Evolutionary conservation across 768 basidiomycete genomes (phyloP).

Genomic region (Boletus tomentosulus): DNA sequence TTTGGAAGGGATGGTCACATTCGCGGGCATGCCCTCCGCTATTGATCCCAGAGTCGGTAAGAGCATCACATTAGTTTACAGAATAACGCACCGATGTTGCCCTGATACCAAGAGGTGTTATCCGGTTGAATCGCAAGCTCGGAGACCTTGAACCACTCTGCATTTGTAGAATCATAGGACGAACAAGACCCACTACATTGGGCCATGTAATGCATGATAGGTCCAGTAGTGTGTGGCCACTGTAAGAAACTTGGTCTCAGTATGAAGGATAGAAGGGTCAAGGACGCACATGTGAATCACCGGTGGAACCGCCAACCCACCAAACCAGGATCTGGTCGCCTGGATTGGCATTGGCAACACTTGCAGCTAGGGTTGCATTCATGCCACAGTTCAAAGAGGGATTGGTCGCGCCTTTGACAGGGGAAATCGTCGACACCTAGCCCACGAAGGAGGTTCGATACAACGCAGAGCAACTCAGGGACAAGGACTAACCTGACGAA

Average conservation of each 20-base stretch:
- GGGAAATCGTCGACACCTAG: slow-evolving; percentile 36
- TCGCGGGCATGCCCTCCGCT: slow-evolving; percentile 38
- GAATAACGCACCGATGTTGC: slow-evolving; percentile 41
- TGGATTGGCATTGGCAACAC: slow-evolving; percentile 54
- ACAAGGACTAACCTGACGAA: slow-evolving; percentile 36
- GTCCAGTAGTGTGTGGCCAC: slow-evolving; percentile 60
- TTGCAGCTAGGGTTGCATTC: slow-evolving; percentile 44
- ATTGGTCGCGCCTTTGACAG: slow-evolving; percentile 56
- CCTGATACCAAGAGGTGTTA: slow-evolving; percentile 45
- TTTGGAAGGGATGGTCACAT: slow-evolving; percentile 43
- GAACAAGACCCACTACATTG: slow-evolving; percentile 54
- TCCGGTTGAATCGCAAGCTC: slow-evolving; percentile 41
- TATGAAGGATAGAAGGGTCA: not conserved
- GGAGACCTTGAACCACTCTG: slow-evolving; percentile 73
- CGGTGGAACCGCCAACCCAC: slow-evolving; percentile 47
- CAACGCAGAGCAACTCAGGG: not conserved
- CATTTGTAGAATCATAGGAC: slow-evolving; percentile 51
- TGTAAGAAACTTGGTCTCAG: slow-evolving; percentile 10
- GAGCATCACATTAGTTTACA: not conserved
- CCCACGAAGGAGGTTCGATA: not conserved
- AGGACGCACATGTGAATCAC: slow-evolving; percentile 31
- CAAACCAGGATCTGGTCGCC: slow-evolving; percentile 50
- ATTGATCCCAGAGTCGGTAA: not conserved
- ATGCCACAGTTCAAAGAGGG: slow-evolving; percentile 57
- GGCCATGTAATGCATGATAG: slow-evolving; percentile 72